Percentiles rank a stretch among this genome's conserved stretches.
Evolutionary conservation across 108 stramenopile genomes (phyloP).

Genomic region (Bacterosira constricta): DNA sequence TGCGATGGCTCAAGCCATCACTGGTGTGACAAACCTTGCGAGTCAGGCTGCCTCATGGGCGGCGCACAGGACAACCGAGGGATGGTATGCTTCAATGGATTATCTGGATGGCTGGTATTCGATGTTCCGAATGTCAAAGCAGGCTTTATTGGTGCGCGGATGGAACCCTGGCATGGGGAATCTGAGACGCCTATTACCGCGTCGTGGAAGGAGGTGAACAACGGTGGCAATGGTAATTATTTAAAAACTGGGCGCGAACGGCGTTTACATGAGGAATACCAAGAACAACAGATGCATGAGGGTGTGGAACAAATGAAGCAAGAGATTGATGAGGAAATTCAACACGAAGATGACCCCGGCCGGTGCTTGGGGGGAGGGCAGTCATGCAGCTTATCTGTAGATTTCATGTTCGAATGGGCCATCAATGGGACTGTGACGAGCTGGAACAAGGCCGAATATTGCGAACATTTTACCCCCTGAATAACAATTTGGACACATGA

Average conservation of each 20-base stretch:
- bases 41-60: conserved; percentile 7
- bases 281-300: neutral
- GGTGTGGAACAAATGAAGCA: conserved; percentile 17
- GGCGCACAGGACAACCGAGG: conserved; percentile 39
- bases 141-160: conserved; percentile 42
- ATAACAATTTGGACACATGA: conserved; percentile 41
- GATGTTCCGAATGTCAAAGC: conserved; percentile 38
- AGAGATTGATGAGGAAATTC: conserved; percentile 31
- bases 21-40: conserved; percentile 28
- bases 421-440: conserved; percentile 28
- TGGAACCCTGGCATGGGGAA: conserved; percentile 31
- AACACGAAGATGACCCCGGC: conserved; percentile 9
- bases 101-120: conserved; percentile 45
- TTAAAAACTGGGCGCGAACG: conserved; percentile 22
- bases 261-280: conserved; percentile 12
- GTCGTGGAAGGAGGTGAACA: conserved; percentile 40
- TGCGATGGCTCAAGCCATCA: conserved; percentile 40
- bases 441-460: conserved; percentile 34
- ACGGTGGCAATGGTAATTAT: conserved; percentile 46
- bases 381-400: conserved; percentile 21
- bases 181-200: conserved; percentile 8
- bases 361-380: conserved; percentile 21
- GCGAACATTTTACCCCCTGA: conserved; percentile 34
- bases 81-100: conserved; percentile 24
- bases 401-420: conserved; percentile 38